Evolutionary conservation across 2,329 filamentous ascomycete species (phyloP).

Genomic region (Aphanoascus verrucosus): DNA sequence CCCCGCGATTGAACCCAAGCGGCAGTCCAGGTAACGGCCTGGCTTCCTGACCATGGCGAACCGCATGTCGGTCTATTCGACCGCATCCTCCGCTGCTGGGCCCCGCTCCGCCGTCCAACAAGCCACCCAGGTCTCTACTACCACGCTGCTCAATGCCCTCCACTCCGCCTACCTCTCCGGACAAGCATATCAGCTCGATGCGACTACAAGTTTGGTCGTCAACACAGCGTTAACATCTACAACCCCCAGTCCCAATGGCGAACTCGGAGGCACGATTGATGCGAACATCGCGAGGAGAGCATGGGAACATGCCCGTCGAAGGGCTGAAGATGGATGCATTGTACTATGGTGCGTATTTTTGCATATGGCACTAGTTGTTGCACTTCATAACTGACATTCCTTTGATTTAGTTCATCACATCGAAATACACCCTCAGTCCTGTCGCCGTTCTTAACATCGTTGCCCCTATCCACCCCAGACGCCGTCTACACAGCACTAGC

Average conservation of each 20-base stretch:
- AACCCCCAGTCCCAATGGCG: conserved; percentile 57
- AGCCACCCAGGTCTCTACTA: conserved; percentile 76
- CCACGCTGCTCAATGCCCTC: conserved; percentile 79
- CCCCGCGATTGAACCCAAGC: not conserved
- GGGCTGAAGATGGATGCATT: conserved; percentile 92
- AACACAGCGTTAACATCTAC: conserved; percentile 88
- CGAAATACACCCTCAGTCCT: conserved; percentile 77
- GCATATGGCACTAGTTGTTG: not conserved
- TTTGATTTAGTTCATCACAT: conserved; percentile 61
- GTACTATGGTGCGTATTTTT: conserved; percentile 59
- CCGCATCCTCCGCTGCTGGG: conserved; percentile 47
- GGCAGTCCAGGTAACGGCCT: conserved; percentile 3
- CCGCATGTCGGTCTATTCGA: conserved; percentile 53
- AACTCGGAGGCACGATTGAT: conserved; percentile 69
- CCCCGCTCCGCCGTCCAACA: conserved; percentile 51
- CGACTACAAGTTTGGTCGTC: conserved; percentile 80
- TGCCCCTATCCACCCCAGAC: conserved; percentile 69
- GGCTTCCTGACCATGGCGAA: conserved; percentile 41
- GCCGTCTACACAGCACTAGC: conserved; percentile 68
- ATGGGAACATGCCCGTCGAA: conserved; percentile 90
- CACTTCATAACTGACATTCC: not conserved
- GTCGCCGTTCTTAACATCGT: conserved; percentile 64
- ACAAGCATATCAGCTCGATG: conserved; percentile 76
- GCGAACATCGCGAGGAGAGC: conserved; percentile 64
- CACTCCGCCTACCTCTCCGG: conserved; percentile 79